phyloP scores from a whole-genome alignment of 2,329 filamentous ascomycete species.

The Beauveria pseudobassiana region DNA sequence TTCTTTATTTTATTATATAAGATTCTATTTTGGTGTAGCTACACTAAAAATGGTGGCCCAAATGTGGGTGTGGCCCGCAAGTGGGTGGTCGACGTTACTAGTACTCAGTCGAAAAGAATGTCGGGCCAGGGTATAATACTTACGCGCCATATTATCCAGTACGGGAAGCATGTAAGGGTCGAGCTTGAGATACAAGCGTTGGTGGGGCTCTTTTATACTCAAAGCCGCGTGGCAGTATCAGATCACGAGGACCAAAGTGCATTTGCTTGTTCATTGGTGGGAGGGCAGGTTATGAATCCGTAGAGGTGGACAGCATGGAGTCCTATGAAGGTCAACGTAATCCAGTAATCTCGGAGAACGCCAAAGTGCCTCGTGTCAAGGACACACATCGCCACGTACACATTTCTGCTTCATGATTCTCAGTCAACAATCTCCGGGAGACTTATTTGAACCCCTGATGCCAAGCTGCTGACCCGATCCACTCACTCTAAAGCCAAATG shows the following conservation, averaged over 20 bases:
- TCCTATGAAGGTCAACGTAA: background rate
- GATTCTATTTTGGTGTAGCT: too few relatives aligned
- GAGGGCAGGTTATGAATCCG: background rate
- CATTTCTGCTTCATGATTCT: background rate
- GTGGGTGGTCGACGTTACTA: too few relatives aligned
- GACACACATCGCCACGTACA: background rate
- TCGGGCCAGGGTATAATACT: too few relatives aligned
- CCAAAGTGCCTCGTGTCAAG: background rate
- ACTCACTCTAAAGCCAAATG: too few relatives aligned
- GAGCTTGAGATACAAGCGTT: background rate
- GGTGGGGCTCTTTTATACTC: background rate
- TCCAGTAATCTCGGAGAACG: background rate
- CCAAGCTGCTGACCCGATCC: too few relatives aligned
- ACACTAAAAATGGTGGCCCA: too few relatives aligned
- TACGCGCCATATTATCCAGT: background rate
- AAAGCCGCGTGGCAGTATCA: background rate
- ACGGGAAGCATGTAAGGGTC: background rate
- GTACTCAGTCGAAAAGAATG: too few relatives aligned
- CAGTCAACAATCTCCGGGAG: too few relatives aligned
- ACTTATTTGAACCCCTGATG: too few relatives aligned
- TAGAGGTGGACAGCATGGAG: background rate
- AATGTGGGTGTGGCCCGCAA: too few relatives aligned
- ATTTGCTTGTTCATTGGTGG: background rate
- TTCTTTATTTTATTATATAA: too few relatives aligned
- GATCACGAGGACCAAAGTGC: background rate